These are phyloP conservation scores for Dryadomyces quercus-mongolicae DNA, from an alignment of 2,329 filamentous ascomycete genomes.

Conservation along the genomic window DNA sequence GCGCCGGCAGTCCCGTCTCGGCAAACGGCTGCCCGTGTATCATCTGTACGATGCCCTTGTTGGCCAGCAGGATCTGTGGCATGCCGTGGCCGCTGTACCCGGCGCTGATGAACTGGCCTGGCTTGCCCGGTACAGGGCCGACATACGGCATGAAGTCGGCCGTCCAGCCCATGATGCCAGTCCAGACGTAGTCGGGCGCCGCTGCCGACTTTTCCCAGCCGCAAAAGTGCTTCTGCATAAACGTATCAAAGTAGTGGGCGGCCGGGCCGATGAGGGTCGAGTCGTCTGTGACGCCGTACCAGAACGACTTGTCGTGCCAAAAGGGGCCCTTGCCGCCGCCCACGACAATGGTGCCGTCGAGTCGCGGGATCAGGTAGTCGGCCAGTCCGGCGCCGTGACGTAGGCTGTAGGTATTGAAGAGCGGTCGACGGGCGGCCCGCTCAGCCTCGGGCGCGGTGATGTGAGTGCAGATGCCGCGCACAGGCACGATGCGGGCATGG, in stretches of 20 bases:
- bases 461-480: conserved; percentile 9
- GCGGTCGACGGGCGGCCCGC: background rate
- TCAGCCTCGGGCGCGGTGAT: conserved; percentile 1
- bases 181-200: conserved; percentile 21
- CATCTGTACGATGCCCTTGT: conserved; percentile 29
- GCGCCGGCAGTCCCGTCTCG: background rate
- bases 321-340: conserved; percentile 21
- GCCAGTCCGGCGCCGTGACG: conserved; percentile 12
- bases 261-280: conserved; percentile 28
- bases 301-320: conserved; percentile 20
- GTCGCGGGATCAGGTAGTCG: conserved; percentile 29
- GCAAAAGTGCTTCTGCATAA: conserved; percentile 33
- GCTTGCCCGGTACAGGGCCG: conserved; percentile 26
- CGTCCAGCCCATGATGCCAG: conserved; percentile 29
- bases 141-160: conserved; percentile 30
- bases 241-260: conserved; percentile 30
- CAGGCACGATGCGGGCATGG: conserved; percentile 6
- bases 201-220: conserved; percentile 35
- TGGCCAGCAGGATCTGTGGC: conserved; percentile 29
- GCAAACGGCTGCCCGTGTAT: background rate
- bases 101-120: conserved; percentile 29
- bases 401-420: conserved; percentile 14
- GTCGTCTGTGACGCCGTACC: conserved; percentile 35
- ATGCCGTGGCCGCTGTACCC: conserved; percentile 42
- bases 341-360: conserved; percentile 30